Evolutionary conservation across 495 filamentous ascomycete species (phyloP).

Genomic region (Parathielavia hyrcaniae): DNA sequence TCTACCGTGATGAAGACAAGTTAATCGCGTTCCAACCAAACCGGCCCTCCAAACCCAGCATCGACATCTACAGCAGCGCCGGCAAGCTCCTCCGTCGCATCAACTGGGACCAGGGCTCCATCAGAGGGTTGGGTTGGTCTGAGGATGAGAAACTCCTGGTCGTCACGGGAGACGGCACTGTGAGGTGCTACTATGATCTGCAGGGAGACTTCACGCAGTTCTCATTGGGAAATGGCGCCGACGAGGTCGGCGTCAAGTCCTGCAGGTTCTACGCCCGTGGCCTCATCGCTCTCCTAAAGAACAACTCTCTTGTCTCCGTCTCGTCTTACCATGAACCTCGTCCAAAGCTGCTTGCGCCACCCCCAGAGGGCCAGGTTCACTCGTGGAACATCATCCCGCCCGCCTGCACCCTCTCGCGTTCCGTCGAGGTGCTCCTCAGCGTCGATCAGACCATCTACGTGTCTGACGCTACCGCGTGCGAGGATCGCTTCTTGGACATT

Average conservation of each 20-base stretch:
- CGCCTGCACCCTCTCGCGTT: conserved; percentile 82
- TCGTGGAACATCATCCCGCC: conserved; percentile 90
- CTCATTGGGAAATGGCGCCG: conserved; percentile 83
- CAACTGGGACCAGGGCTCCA: conserved; percentile 84
- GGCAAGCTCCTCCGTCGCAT: conserved; percentile 67
- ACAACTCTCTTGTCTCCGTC: conserved; percentile 82
- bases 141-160: conserved; percentile 91
- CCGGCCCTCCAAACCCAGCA: conserved; percentile 68
- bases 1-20: conserved; percentile 83
- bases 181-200: conserved; percentile 85
- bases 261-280: conserved; percentile 85
- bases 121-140: conserved; percentile 91
- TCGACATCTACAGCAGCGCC: conserved; percentile 90
- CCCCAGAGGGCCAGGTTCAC: conserved; percentile 70
- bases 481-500: conserved; percentile 82
- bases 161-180: conserved; percentile 81
- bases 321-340: conserved; percentile 86
- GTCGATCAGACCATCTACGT: conserved; percentile 79
- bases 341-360: conserved; percentile 71
- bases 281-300: conserved; percentile 85
- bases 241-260: conserved; percentile 75
- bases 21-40: conserved; percentile 67
- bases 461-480: conserved; percentile 79
- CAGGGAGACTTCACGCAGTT: conserved; percentile 94
- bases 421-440: conserved; percentile 87